Conservation (phyloP, 768 basidiomycete genomes). For the Hygrocybe coccinea region DNA sequence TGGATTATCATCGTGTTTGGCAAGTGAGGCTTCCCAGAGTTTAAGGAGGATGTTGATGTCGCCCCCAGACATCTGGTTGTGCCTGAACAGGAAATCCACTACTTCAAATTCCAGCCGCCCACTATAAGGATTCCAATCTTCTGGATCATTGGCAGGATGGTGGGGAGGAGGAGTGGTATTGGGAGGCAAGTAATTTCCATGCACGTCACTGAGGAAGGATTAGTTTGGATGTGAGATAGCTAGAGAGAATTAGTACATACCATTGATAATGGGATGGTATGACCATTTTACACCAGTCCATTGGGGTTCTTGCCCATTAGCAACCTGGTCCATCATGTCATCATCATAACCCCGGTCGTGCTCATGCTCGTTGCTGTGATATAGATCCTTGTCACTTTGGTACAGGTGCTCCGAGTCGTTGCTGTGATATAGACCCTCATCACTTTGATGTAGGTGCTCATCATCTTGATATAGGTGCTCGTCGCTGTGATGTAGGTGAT, state of each 20-base stretch:
- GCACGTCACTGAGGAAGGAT: conserved; percentile 8
- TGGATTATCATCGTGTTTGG: conserved; percentile 1
- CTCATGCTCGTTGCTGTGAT: not conserved
- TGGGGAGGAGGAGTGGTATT: conserved; percentile 9
- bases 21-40: conserved; percentile 14
- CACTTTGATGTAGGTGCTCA: not conserved
- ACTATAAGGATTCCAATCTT: conserved; percentile 17
- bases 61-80: conserved; percentile 17
- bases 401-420: not conserved
- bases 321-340: not conserved
- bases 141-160: conserved; percentile 6
- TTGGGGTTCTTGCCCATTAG: not conserved
- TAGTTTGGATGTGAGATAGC: not conserved
- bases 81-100: conserved; percentile 16
- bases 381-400: not conserved
- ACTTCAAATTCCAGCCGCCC: conserved; percentile 2
- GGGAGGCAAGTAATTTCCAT: conserved; percentile 7
- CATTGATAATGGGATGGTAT: conserved; percentile 1
- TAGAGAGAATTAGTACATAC: not conserved
- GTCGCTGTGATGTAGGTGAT: not conserved
- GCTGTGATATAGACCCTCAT: not conserved
- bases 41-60: conserved; percentile 19
- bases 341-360: not conserved
- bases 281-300: not conserved
- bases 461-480: not conserved